Evolutionary conservation across 2,329 filamentous ascomycete genomes (phyloP), one percentile per base, ranked within the genome.

Genomic region (Penicillium sumatraense): DNA sequence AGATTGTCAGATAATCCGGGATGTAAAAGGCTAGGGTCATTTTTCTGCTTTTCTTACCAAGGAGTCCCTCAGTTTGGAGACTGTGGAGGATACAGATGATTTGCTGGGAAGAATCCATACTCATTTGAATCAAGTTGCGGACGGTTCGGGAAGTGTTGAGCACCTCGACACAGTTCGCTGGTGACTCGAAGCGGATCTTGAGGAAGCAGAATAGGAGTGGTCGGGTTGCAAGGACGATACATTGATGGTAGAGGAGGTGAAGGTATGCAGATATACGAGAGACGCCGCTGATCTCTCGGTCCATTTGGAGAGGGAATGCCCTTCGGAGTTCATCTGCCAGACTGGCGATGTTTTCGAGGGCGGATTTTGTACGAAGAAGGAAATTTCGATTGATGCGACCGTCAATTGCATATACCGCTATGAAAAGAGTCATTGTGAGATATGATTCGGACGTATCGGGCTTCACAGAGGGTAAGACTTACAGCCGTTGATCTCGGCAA

Each of bases 401-500:
- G 49, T 76, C 73, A 9, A 64, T 57, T 10, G 77, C 76, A 56
- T 80, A 80, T 1, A 80, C 74, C 53, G 73, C 76, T 79, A 24
- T 31, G 29, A 14, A 21, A 7, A 29, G 27, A 21, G 24, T 9
- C 3, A 3, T 57, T 9, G 61, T 47, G 2, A 9, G 24, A 16
- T n/a, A n/a, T n/a, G n/a, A n/a, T n/a, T n/a, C n/a, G n/a, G n/a
- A n/a, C n/a, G n/a, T n/a, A n/a, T n/a, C n/a, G n/a, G n/a, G n/a
- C n/a, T n/a, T n/a, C n/a, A n/a, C n/a, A n/a, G n/a, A n/a, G n/a
- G n/a, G n/a, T n/a, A 7, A 3, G 6, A 67, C 75, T 65, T 65
- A 80, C 78, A 78, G 49, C 71, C 73, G 13, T 78, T 71, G 20
- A 81, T 79, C 18, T 76, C 71, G 1, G 77, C 75, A 31, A 78